A percentile compares a stretch with the other conserved stretches of the same genome.
Evolutionary conservation across 2,329 filamentous ascomycete genomes (phyloP).

Genomic region (Xylariomycetidae sp.): DNA sequence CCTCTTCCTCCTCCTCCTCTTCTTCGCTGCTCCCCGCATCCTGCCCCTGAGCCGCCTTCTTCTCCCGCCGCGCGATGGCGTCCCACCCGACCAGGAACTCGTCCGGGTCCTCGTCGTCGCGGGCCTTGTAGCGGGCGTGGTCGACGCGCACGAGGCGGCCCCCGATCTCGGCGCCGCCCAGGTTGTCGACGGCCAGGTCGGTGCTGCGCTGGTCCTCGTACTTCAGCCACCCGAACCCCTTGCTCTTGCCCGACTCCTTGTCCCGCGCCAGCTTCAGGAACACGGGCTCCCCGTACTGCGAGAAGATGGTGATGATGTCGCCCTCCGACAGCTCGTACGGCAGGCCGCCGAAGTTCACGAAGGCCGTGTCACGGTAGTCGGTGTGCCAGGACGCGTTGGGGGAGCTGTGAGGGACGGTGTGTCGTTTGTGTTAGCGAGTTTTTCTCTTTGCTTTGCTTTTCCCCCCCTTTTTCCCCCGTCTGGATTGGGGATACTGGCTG

Average conservation of each 20-base stretch:
- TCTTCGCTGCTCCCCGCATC: constrained; percentile 40
- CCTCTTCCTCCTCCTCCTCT: constrained; percentile 34
- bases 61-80: constrained; percentile 52
- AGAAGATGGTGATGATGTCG: constrained; percentile 94
- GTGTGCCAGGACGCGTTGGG: constrained; percentile 92
- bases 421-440: not conserved
- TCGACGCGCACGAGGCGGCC: constrained; percentile 82
- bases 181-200: constrained; percentile 92
- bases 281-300: constrained; percentile 91
- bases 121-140: constrained; percentile 85
- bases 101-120: constrained; percentile 69
- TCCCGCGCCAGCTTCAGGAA: constrained; percentile 90
- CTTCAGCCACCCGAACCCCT: constrained; percentile 93
- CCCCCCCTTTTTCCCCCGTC: too few species aligned
- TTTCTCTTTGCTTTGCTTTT: too few species aligned
- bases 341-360: constrained; percentile 91
- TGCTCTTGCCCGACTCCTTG: constrained; percentile 92
- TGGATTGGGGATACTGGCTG: too few species aligned
- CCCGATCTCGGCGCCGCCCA: constrained; percentile 79
- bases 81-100: constrained; percentile 56
- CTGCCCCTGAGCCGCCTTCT: constrained; percentile 35
- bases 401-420: constrained; percentile 45
- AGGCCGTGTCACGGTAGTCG: constrained; percentile 96
- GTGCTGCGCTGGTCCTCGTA: constrained; percentile 97
- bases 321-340: constrained; percentile 92